These are phyloP conservation scores for Cardamine occulta DNA, from an alignment of 345 rosid genomes.

Conservation along the genomic window DNA sequence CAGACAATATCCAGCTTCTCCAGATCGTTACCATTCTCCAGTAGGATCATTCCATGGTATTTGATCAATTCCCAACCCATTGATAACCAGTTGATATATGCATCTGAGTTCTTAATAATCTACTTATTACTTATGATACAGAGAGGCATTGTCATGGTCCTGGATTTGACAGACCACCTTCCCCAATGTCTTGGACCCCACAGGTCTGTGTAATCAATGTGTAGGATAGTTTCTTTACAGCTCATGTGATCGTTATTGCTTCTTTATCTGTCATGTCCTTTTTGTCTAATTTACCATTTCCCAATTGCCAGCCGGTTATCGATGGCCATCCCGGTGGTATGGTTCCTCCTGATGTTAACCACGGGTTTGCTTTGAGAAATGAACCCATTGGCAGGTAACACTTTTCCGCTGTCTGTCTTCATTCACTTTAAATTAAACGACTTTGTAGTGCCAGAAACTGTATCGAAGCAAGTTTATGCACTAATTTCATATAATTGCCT, in stretches of 20 bases:
- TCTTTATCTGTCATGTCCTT: constrained; percentile 3
- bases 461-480: neutral
- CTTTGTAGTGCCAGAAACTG: neutral
- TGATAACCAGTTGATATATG: constrained; percentile 49
- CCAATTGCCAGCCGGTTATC: constrained; percentile 49
- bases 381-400: constrained; percentile 59
- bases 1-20: constrained; percentile 64
- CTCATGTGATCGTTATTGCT: neutral
- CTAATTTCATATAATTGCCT: neutral
- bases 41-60: constrained; percentile 58
- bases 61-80: constrained; percentile 45
- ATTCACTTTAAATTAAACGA: neutral
- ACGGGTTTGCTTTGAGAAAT: constrained; percentile 55
- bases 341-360: constrained; percentile 57
- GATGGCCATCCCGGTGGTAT: constrained; percentile 57
- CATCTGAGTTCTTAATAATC: constrained; percentile 44
- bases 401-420: constrained; percentile 10
- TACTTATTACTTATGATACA: constrained; percentile 45
- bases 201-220: constrained; percentile 52
- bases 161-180: constrained; percentile 64
- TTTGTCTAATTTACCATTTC: constrained; percentile 9
- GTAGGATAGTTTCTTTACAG: neutral
- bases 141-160: constrained; percentile 73
- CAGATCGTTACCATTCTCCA: constrained; percentile 63
- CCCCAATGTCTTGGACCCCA: constrained; percentile 78